phyloP scores from a whole-genome alignment of 257 asterid species.

The Plectranthus barbatus region DNA sequence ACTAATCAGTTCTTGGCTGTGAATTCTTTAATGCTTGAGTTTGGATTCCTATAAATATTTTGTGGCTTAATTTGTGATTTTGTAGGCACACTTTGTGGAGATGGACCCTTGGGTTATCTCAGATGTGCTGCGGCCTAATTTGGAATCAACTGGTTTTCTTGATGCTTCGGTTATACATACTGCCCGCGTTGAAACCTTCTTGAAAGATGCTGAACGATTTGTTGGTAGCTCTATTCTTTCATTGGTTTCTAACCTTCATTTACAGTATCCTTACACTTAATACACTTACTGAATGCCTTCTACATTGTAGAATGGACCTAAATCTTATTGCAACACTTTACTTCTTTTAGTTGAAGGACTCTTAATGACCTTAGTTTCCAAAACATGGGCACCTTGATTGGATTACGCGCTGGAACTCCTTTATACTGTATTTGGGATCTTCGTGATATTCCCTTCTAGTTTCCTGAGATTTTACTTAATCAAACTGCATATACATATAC shows the following conservation, averaged over 20 bases:
- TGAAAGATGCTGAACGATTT: constrained; percentile 55
- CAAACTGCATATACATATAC: not conserved
- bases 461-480: not conserved
- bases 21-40: not conserved
- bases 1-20: not conserved
- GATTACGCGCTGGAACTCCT: not conserved
- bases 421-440: not conserved
- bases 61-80: constrained; percentile 11
- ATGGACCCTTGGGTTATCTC: constrained; percentile 99
- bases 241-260: too few species aligned
- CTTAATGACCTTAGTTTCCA: too few species aligned
- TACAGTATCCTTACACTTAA: not conserved
- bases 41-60: constrained; percentile 2
- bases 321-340: not conserved
- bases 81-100: constrained; percentile 95
- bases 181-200: constrained; percentile 69
- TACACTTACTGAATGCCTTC: not conserved
- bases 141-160: constrained; percentile 75
- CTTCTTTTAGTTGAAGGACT: constrained; percentile 1
- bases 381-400: not conserved
- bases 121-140: constrained; percentile 71
- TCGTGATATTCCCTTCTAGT: too few species aligned
- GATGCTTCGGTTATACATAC: constrained; percentile 73
- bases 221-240: constrained; percentile 40
- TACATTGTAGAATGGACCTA: not conserved